Percentiles rank a stretch among this genome's conserved stretches.
These are phyloP conservation scores for Penicillium odoratum DNA, from an alignment of 495 filamentous ascomycete genomes.

Conservation along the genomic window DNA sequence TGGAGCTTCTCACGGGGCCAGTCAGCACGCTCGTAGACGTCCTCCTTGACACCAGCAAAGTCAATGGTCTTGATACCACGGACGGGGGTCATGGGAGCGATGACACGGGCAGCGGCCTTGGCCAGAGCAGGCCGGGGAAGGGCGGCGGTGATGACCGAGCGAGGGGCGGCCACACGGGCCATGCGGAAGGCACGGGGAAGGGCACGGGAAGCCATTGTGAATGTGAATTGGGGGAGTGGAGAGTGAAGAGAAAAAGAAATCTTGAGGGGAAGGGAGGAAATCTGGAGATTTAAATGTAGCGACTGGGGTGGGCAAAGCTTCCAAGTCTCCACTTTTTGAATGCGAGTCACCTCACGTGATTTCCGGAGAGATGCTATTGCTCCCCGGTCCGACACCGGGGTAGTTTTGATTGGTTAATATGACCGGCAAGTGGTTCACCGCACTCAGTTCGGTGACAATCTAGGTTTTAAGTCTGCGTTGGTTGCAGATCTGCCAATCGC, in stretches of 20 bases:
- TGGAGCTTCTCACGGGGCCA: conserved; percentile 98
- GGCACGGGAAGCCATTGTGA: conserved; percentile 82
- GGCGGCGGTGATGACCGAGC: conserved; percentile 46
- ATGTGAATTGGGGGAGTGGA: conserved; percentile 25
- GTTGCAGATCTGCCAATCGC: conserved; percentile 4
- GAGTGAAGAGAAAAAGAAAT: conserved; percentile 26
- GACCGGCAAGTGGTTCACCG: conserved; percentile 1
- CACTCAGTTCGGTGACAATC: background rate
- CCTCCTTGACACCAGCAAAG: conserved; percentile 91
- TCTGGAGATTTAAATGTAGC: conserved; percentile 23
- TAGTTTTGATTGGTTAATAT: background rate
- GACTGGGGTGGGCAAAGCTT: conserved; percentile 2
- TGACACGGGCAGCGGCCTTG: conserved; percentile 44
- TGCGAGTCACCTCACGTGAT: conserved; percentile 28
- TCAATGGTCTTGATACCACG: conserved; percentile 60
- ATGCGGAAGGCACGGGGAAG: conserved; percentile 82
- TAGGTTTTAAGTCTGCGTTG: background rate
- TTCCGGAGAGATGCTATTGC: conserved; percentile 34
- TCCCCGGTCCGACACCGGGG: conserved; percentile 44
- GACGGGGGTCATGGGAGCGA: conserved; percentile 53
- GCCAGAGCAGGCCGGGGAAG: conserved; percentile 46
- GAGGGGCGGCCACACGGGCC: conserved; percentile 66
- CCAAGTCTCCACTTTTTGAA: conserved; percentile 7
- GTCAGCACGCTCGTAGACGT: conserved; percentile 95
- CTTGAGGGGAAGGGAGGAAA: conserved; percentile 23